These are phyloP conservation scores for Neodidymelliopsis sp. DNA, from an alignment of 2,329 filamentous ascomycete genomes.

Conservation along the genomic window DNA sequence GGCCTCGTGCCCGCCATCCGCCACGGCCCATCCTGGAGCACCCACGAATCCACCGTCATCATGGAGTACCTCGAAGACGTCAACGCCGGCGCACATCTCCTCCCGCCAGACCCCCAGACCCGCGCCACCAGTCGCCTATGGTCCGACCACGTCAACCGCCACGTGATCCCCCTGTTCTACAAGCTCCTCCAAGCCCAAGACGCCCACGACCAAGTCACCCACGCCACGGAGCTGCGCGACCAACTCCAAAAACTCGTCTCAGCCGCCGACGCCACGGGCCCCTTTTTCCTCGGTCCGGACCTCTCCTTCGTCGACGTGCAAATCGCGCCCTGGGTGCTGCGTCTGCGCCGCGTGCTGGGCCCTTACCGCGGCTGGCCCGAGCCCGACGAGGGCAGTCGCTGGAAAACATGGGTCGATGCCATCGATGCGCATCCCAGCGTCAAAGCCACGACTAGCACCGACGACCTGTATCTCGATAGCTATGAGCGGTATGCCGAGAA, in stretches of 20 bases:
- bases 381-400: slow-evolving; percentile 68
- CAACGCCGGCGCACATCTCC: slow-evolving; percentile 64
- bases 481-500: slow-evolving; percentile 71
- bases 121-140: slow-evolving; percentile 80
- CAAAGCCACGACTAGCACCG: slow-evolving; percentile 70
- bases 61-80: slow-evolving; percentile 91
- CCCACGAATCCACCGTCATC: slow-evolving; percentile 81
- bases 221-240: slow-evolving; percentile 67
- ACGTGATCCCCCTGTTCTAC: slow-evolving; percentile 80
- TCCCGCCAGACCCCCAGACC: slow-evolving; percentile 71
- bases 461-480: slow-evolving; percentile 71
- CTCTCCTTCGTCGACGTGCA: slow-evolving; percentile 76
- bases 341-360: slow-evolving; percentile 70
- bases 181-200: slow-evolving; percentile 73
- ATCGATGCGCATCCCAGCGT: slow-evolving; percentile 71
- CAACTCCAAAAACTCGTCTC: slow-evolving; percentile 70
- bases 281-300: slow-evolving; percentile 70
- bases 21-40: slow-evolving; percentile 78
- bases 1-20: slow-evolving; percentile 79
- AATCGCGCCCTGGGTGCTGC: slow-evolving; percentile 76
- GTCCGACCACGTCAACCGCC: slow-evolving; percentile 81
- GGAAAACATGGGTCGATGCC: slow-evolving; percentile 74
- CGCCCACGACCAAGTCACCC: slow-evolving; percentile 62
- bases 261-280: slow-evolving; percentile 66
- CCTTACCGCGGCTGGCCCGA: slow-evolving; percentile 72